phyloP scores from a whole-genome alignment of 306 rosid species.

The Vigna mungo region DNA sequence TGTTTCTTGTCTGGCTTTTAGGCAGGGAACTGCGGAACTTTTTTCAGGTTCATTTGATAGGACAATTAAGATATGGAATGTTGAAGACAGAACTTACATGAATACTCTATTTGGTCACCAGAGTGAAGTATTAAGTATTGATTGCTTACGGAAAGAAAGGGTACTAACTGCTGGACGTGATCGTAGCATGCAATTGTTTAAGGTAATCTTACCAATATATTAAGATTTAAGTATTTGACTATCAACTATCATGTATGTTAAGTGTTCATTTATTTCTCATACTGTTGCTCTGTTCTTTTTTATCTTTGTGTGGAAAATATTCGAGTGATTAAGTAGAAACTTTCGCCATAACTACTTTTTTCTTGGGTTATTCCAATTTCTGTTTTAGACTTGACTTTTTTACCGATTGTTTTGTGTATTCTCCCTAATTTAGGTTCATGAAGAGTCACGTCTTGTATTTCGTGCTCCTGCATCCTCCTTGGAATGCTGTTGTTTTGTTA shows the following conservation, averaged over 20 bases:
- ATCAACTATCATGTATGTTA: slow-evolving; percentile 6
- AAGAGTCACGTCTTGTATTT: slow-evolving; percentile 86
- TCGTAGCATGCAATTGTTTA: slow-evolving; percentile 87
- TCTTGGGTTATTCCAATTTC: slow-evolving; percentile 17
- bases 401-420: slow-evolving; percentile 33
- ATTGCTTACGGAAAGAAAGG: slow-evolving; percentile 91
- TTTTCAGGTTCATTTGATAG: slow-evolving; percentile 98
- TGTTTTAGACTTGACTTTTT: slow-evolving; percentile 12
- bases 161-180: slow-evolving; percentile 86
- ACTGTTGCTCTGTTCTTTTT: slow-evolving; percentile 9
- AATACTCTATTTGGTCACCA: slow-evolving; percentile 91
- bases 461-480: slow-evolving; percentile 90
- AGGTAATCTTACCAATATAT: slow-evolving; percentile 57
- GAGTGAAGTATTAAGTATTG: slow-evolving; percentile 77
- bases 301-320: slow-evolving; percentile 4
- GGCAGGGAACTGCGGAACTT: slow-evolving; percentile 92
- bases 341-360: slow-evolving; percentile 6
- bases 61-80: slow-evolving; percentile 95
- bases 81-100: slow-evolving; percentile 90
- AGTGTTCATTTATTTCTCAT: slow-evolving; percentile 23
- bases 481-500: slow-evolving; percentile 87
- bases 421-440: slow-evolving; percentile 78
- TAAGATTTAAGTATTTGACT: not conserved
- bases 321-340: not conserved
- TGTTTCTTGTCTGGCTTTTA: slow-evolving; percentile 83